Evolutionary conservation across 2,329 filamentous ascomycete species (phyloP), one percentile per base, ranked within the genome.

Genomic region (Diplocarpon rosae): DNA sequence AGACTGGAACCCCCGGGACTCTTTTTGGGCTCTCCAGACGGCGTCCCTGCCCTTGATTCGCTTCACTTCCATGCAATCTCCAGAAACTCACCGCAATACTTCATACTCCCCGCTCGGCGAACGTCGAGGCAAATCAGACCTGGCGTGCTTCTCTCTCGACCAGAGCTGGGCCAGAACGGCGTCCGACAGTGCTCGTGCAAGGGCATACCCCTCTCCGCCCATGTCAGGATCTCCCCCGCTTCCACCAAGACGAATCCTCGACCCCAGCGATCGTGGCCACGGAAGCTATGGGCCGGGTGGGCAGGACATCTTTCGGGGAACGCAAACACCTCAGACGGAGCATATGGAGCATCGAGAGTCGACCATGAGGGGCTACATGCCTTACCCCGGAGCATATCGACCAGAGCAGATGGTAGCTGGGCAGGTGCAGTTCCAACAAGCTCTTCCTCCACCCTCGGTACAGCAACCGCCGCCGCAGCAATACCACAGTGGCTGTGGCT

Each of bases 131-230:
- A 67, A 69, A 62, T 68, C 69, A 62, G 69, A 75, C 56, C 66
- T 72, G 64, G 68, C 70, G 60, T 68, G 68, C 59, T 72, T 72
- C 61, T 67, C 67, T 64, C 68, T 75, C 58, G 73, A 75, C 66
- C 66, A 69, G 67, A 69, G 68, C 63, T 70, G 73, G 71, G 66
- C 66, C 59, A 68, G 69, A 72, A 66, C 66, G 69, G 67, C 71
- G 68, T 70, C 66, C 60, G 69, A 69, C 63, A 67, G 66, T 69
- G 69, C 70, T 67, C 70, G 69, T 59, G 68, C 68, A 60, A 69
- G 69, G 70, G 75, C 73, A 62, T 83, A 83, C 67, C 78, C 78
- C 63, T 83, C 79, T 71, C 78, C 79, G 68, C 79, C 79, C 72
- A 83, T 83, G 79, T 82, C 79, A 70, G 77, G 76, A 62, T 80